Conservation (phyloP, 2,329 filamentous ascomycete genomes). For the Monosporascus sp. region DNA sequence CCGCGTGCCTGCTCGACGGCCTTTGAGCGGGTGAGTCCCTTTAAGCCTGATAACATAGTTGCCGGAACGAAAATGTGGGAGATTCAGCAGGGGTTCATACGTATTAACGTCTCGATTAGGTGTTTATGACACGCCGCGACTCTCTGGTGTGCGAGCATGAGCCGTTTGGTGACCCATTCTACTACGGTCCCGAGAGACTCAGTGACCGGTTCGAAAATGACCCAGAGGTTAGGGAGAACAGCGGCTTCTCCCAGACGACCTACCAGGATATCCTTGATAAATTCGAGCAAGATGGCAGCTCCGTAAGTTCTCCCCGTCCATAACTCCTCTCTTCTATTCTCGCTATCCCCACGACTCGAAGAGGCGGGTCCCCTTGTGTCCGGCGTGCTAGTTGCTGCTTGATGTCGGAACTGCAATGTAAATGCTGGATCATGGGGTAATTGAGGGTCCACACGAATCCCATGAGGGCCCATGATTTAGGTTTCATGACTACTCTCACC, state of each 20-base stretch:
- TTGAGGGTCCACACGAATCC: background rate
- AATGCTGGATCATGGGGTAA: background rate
- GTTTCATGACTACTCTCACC: background rate
- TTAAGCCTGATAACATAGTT: constrained; percentile 3
- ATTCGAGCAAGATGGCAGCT: constrained; percentile 64
- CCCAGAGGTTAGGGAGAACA: constrained; percentile 45
- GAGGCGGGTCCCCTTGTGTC: too few relatives aligned
- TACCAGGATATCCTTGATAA: constrained; percentile 73
- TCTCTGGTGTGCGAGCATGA: constrained; percentile 83
- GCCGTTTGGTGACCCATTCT: constrained; percentile 94
- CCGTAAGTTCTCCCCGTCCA: constrained; percentile 50
- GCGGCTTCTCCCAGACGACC: constrained; percentile 64
- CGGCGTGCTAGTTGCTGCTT: background rate
- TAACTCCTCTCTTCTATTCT: constrained; percentile 11
- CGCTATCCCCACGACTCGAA: background rate
- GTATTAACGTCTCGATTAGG: constrained; percentile 43
- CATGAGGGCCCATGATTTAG: too few relatives aligned
- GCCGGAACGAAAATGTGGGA: background rate
- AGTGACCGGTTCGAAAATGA: constrained; percentile 74
- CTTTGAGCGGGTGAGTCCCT: constrained; percentile 72
- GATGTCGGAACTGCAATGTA: background rate
- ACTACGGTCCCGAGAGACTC: constrained; percentile 88
- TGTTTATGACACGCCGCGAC: constrained; percentile 92
- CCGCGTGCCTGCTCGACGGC: constrained; percentile 93
- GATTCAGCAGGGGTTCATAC: too few relatives aligned